Evolutionary conservation across 2,329 filamentous ascomycete genomes (phyloP), one percentile per base, ranked within the genome.

Genomic region (Tolypocladium paradoxum): DNA sequence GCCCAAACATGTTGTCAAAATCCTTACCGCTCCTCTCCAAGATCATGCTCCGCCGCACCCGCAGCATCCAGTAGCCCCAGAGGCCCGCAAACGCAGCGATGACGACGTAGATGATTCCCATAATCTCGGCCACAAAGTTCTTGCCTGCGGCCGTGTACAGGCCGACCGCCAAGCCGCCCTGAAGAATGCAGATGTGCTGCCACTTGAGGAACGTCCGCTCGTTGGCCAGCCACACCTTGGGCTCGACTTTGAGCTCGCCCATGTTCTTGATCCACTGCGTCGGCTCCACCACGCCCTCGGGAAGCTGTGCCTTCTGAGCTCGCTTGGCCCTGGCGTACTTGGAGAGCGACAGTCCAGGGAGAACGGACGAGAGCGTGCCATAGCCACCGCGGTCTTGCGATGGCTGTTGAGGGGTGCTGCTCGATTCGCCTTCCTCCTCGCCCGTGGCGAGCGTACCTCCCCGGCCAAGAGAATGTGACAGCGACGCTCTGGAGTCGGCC

Each of bases 121-220:
- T 82, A 37, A 76, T 74, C 61, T 88, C 79, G 0, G 90, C 90
- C 34, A 96, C 69, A n/a, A 76, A 75, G 68, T 95, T 89, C 60
- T 84, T 75, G 7, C 88, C 88, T 0, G 91, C 91, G 0, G 92
- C 90, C 61, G 95, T 92, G 73, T 92, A 96, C 31, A 99, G 74
- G 24, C 86, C 88, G 14, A 99, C 74, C 0, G 89, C 88, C 33
- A 99, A 73, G 24, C 85, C 84, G 37, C 90, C 91, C 27, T 99
- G 83, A 16, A 99, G 77, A 49, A 99, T 83, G 56, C 84, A 86
- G 63, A 99, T 90, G 68, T 97, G 91, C 74, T 97, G 89, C 93
- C 93, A 99, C 70, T 96, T 97, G 70, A 99, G 85, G 67, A 96
- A 99, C 0, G 93, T 99, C 56, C 93, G 86, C 73, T 99, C 92